phyloP scores from a whole-genome alignment of 1,284 basidiomycete genomes.

The Papiliotrema laurentii region DNA sequence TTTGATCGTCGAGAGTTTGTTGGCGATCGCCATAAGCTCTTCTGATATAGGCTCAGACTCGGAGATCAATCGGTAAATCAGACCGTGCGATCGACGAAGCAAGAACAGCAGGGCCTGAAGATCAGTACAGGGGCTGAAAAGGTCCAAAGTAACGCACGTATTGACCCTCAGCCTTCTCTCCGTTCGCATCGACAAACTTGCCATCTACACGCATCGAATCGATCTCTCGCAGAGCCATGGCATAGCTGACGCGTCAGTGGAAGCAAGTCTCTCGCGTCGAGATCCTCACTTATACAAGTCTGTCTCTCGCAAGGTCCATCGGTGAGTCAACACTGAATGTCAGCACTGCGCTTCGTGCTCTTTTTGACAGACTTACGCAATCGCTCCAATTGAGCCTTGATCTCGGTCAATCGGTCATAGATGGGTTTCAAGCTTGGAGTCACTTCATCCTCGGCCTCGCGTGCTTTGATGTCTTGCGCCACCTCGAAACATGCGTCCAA shows the following conservation, averaged over 20 bases:
- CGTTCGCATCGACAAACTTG: slow-evolving; percentile 92
- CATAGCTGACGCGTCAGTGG: slow-evolving; percentile 58
- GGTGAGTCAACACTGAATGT: slow-evolving; percentile 72
- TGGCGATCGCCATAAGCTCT: slow-evolving; percentile 93
- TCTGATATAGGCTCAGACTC: slow-evolving; percentile 99
- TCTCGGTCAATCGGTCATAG: slow-evolving; percentile 82
- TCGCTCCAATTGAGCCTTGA: slow-evolving; percentile 55
- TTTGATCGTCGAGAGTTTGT: slow-evolving; percentile 88
- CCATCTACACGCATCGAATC: slow-evolving; percentile 96
- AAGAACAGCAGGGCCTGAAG: slow-evolving; percentile 82
- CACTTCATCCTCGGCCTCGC: slow-evolving; percentile 88
- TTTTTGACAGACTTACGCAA: slow-evolving; percentile 28
- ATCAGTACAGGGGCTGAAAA: background rate
- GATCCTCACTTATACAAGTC: slow-evolving; percentile 70
- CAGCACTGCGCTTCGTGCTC: background rate
- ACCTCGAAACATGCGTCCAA: slow-evolving; percentile 98
- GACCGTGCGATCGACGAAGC: slow-evolving; percentile 88
- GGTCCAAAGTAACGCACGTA: slow-evolving; percentile 30
- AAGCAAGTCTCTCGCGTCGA: background rate
- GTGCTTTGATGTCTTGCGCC: slow-evolving; percentile 89
- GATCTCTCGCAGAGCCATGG: slow-evolving; percentile 89
- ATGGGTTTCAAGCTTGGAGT: slow-evolving; percentile 85
- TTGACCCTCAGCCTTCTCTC: slow-evolving; percentile 58
- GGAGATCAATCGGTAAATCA: slow-evolving; percentile 89
- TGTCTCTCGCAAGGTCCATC: slow-evolving; percentile 96